Evolutionary conservation across 345 rosid genomes (phyloP).

Genomic region (Garcia nutans): DNA sequence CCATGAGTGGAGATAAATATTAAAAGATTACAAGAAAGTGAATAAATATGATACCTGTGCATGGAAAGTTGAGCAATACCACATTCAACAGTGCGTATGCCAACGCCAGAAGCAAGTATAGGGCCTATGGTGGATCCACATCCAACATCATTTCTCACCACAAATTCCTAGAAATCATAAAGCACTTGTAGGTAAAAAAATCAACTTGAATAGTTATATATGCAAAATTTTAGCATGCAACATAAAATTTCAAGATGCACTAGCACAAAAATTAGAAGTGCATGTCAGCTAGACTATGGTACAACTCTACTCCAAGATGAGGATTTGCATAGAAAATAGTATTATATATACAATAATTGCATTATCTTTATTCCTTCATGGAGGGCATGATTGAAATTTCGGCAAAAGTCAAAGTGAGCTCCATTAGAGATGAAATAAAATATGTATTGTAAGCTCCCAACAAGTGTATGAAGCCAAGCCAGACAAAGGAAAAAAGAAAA

Average conservation of each 20-base stretch:
- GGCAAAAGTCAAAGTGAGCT: neutral
- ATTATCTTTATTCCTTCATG: neutral
- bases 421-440: neutral
- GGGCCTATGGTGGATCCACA: conserved; percentile 99
- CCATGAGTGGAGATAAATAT: neutral
- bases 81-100: conserved; percentile 87
- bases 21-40: neutral
- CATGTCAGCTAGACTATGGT: neutral
- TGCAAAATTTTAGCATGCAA: neutral
- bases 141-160: conserved; percentile 96
- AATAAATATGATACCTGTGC: conserved; percentile 64
- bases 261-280: neutral
- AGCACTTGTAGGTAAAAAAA: neutral
- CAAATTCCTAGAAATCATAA: conserved; percentile 64
- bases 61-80: conserved; percentile 96
- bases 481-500: too few relatives aligned
- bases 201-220: neutral
- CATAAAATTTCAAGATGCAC: neutral
- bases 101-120: conserved; percentile 89
- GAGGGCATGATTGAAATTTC: neutral
- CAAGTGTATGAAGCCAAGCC: neutral
- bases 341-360: neutral
- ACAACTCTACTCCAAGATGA: neutral
- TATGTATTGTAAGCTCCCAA: neutral
- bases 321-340: neutral